Evolutionary conservation across 2,329 filamentous ascomycete species (phyloP).

Genomic region (Ceratocystis eucalypticola): DNA sequence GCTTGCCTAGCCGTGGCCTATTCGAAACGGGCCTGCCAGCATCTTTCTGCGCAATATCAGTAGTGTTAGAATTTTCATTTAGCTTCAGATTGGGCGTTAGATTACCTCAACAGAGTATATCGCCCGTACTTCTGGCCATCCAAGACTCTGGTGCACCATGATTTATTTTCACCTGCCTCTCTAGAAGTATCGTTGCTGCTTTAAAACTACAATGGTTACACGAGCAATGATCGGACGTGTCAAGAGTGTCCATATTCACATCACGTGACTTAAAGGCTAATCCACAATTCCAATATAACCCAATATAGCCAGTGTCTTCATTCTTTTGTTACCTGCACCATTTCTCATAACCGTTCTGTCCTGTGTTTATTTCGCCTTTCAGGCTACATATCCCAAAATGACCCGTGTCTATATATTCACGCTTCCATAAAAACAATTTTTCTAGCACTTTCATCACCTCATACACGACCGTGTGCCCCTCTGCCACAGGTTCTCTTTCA

Average conservation of each 20-base stretch:
- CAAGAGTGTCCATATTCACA: not conserved
- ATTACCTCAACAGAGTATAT: conserved; percentile 1
- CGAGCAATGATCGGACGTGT: not conserved
- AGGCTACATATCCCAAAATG: too few relatives aligned
- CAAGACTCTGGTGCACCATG: not conserved
- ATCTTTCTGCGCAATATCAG: not conserved
- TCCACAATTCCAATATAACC: not conserved
- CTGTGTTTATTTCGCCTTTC: too few relatives aligned
- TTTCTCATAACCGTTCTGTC: too few relatives aligned
- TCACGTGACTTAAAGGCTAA: not conserved
- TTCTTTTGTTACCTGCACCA: not conserved
- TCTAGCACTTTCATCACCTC: too few relatives aligned
- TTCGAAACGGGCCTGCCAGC: not conserved
- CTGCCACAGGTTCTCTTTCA: too few relatives aligned
- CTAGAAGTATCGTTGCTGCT: not conserved
- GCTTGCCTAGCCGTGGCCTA: not conserved
- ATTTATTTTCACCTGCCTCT: not conserved
- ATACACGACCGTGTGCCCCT: too few relatives aligned
- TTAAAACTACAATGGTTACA: not conserved
- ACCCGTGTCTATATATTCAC: too few relatives aligned
- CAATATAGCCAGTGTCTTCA: not conserved
- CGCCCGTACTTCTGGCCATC: not conserved
- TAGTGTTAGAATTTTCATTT: not conserved
- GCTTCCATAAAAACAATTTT: too few relatives aligned
- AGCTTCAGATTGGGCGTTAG: not conserved